A percentile compares a stretch with the other conserved stretches of the same genome.
Evolutionary conservation across 495 filamentous ascomycete species (phyloP).

Genomic region (Lasiosphaeria ovina): DNA sequence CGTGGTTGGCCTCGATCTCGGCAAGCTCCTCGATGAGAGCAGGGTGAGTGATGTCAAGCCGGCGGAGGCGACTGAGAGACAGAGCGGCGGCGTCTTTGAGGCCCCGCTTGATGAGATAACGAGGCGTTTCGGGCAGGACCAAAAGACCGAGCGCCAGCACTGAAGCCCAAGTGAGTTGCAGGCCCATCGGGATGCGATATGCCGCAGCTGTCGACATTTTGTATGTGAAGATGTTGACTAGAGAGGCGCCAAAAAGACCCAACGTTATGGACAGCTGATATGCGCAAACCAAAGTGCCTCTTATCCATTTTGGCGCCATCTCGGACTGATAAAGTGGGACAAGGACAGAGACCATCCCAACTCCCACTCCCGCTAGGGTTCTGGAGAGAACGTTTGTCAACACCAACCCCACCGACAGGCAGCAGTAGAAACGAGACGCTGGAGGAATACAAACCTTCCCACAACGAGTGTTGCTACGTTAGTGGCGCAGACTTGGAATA

Average conservation of each 20-base stretch:
- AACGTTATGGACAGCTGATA: conserved; percentile 90
- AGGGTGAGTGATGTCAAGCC: conserved; percentile 72
- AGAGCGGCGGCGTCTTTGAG: conserved; percentile 66
- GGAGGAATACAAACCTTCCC: conserved; percentile 49
- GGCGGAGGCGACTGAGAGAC: conserved; percentile 71
- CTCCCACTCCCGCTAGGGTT: conserved; percentile 74
- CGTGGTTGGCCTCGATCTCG: conserved; percentile 87
- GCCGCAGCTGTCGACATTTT: conserved; percentile 59
- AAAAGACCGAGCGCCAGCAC: conserved; percentile 71
- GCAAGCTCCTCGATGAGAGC: conserved; percentile 74
- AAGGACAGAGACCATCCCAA: conserved; percentile 77
- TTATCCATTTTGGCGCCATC: conserved; percentile 86
- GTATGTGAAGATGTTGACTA: conserved; percentile 77
- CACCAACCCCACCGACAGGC: conserved; percentile 1
- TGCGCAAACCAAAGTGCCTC: conserved; percentile 84
- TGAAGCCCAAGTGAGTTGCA: conserved; percentile 83
- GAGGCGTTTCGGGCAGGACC: conserved; percentile 82
- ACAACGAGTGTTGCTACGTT: conserved; percentile 57
- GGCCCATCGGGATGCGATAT: conserved; percentile 81
- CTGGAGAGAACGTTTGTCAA: conserved; percentile 28
- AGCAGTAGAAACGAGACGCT: not conserved
- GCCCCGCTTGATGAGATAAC: conserved; percentile 79
- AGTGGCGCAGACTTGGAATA: conserved; percentile 72
- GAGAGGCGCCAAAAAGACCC: conserved; percentile 76
- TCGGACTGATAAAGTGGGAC: conserved; percentile 90